Evolutionary conservation across 441 rosid species (phyloP), one percentile per base, ranked within the genome.

Genomic region (Mallotus repandus): DNA sequence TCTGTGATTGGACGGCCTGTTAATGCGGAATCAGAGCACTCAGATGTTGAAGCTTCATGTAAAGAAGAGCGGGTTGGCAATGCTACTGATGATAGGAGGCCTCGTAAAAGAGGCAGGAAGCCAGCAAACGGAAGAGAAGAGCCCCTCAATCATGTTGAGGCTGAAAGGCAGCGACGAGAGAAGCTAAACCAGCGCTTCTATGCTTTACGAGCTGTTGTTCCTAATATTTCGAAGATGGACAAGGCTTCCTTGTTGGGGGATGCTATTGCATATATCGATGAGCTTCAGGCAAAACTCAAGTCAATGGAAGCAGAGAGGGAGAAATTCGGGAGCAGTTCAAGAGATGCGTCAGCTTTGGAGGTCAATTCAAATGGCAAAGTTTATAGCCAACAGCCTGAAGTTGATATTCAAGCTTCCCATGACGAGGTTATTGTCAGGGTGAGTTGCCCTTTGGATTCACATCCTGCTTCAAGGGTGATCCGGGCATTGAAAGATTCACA

Each of bases 211-310:
- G 90, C 94, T 22, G 94, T 89, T 32, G 94, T 89, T 46, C 94
- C 94, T 12, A 89, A 89, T 76, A 88, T 89, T 75, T 89, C 94
- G n/a, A 89, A 89, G 85, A 89, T 89, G 94, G 94, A 89, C 74
- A 89, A 89, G 76, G 93, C 93, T 9, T 89, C 93, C 4, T 75
- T 89, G 70, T 68, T 89, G 46, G 94, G 94, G 59, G 94, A 89
- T 78, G 94, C 91, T 56, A 89, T 89, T 68, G 80, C 91, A 49
- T 87, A 89, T 62, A 89, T 89, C 64, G 85, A 84, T 29, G 94
- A 89, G 79, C 91, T 89, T 48, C 94, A 89, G 74, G 87, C 79
- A 18, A 87, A 86, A 79, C 81, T 87, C 50, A 89, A 84, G 80
- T 54, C 63, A 57, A 77, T 89, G 81, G 89, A 84, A 82, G 67